Base-by-base conservation (phyloP, 2,329 filamentous ascomycete genomes). In the Chrysosporium queenslandicum region DNA sequence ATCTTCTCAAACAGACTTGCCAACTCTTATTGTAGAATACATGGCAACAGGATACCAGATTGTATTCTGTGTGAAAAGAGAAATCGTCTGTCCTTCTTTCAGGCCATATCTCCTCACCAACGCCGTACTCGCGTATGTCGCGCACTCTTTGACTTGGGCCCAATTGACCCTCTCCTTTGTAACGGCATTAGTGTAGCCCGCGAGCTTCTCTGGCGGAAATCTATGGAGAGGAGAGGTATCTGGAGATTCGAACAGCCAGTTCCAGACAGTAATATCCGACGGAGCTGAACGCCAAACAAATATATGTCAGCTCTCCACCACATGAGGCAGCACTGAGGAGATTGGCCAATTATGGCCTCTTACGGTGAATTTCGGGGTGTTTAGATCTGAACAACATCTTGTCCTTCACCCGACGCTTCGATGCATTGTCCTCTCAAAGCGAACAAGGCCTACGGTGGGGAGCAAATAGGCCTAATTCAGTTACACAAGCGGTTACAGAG, bases 1-100 rank as follows among this genome's bases (percentile, higher is more conserved):
- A 30, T 21, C 40, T 27, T 20, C 12, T 41, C 7, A 16, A 25
- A 14, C 7, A 7, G 23, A 52, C 18, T 30, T 25, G 52, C 53
- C 37, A 23, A 57, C 72, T 9, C 76, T 72, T 6, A 80, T 67
- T 1, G 75, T 74, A 0, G 76, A 75, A 52, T 79, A 74, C 71
- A 83, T 78, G n/a, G 77, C 79, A 5, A 83, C 75, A 0, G 81
- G 81, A 60, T 83, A 84, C 80, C 80, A 84, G 48, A 85, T 77
- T 9, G 77, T 81, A 60, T 85, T 85, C 20, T 77, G 77, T 48
- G 74, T 76, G 66, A 83, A 85, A 1, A 85, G 66, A 0, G 78
- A 72, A 1, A 83, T 74, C 0, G 78, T 79, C 4, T 85, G 71
- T 1, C 76, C 77, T 14, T 71, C 60, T 39, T 72, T 59, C 30